phyloP scores from a whole-genome alignment of 2,329 filamentous ascomycete genomes.

The Fusarium armeniacum region DNA sequence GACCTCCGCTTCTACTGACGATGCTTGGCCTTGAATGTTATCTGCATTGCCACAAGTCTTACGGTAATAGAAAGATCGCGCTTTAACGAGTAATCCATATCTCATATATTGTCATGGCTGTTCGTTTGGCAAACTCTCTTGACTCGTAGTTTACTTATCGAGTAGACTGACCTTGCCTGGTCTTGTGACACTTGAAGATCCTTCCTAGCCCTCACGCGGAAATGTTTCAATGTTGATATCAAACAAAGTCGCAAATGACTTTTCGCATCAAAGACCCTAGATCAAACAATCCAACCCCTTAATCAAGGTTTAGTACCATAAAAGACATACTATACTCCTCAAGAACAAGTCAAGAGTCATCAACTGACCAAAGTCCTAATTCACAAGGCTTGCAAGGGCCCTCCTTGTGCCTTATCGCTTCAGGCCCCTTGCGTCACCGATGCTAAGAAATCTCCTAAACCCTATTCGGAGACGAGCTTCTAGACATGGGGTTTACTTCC shows the following conservation, averaged over 20 bases:
- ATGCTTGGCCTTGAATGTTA: slow-evolving; percentile 8
- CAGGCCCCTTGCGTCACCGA: slow-evolving; percentile 39
- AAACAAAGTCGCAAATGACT: slow-evolving; percentile 31
- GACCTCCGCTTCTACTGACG: not conserved
- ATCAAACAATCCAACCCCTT: slow-evolving; percentile 30
- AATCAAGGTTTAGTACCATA: not conserved
- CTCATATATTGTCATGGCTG: not conserved
- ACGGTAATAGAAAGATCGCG: not conserved
- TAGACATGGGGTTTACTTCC: slow-evolving; percentile 28
- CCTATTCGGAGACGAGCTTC: slow-evolving; percentile 33
- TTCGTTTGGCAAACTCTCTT: slow-evolving; percentile 7
- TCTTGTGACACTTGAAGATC: slow-evolving; percentile 38
- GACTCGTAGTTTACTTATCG: slow-evolving; percentile 10
- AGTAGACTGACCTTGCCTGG: slow-evolving; percentile 11
- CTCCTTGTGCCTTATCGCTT: slow-evolving; percentile 19
- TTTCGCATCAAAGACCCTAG: slow-evolving; percentile 8
- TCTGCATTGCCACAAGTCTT: not conserved
- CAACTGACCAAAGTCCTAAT: slow-evolving; percentile 38
- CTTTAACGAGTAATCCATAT: slow-evolving; percentile 2
- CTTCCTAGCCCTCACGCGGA: slow-evolving; percentile 22
- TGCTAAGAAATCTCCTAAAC: slow-evolving; percentile 32
- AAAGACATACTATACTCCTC: not conserved
- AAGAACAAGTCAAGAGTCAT: slow-evolving; percentile 17
- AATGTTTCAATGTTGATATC: slow-evolving; percentile 6
- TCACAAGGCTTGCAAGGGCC: slow-evolving; percentile 4